Conservation (phyloP, 768 basidiomycete species). For the Suillus subaureus region DNA sequence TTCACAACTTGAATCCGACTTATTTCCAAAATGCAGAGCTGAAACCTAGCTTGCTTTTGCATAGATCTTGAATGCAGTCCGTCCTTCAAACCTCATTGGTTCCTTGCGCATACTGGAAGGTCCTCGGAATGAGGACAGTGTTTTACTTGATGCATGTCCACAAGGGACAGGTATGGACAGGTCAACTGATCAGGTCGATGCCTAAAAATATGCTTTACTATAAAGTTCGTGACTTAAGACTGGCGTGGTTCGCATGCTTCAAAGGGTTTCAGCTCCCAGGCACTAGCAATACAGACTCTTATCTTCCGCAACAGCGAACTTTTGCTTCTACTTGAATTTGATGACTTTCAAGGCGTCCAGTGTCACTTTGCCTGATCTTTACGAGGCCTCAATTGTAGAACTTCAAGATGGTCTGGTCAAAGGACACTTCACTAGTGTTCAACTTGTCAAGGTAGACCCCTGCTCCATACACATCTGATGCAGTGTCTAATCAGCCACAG, state of each 20-base stretch:
- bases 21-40: neutral
- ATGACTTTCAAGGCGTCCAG: neutral
- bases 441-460: neutral
- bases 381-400: neutral
- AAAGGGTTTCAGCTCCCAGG: neutral
- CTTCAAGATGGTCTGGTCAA: neutral
- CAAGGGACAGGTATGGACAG: neutral
- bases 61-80: neutral
- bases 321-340: neutral
- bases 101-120: neutral
- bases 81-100: neutral
- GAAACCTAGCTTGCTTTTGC: neutral
- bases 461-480: neutral
- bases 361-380: neutral
- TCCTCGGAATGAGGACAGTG: neutral
- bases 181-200: neutral
- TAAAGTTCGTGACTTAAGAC: neutral
- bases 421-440: neutral
- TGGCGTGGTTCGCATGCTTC: neutral
- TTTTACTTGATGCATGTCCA: neutral
- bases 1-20: neutral
- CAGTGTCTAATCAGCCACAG: conserved; percentile 31
- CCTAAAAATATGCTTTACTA: neutral
- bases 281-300: neutral
- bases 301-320: neutral